Percentiles rank a stretch among this genome's conserved stretches.
These are phyloP conservation scores for Amanita muscaria DNA, from an alignment of 768 basidiomycete species.

Conservation along the genomic window DNA sequence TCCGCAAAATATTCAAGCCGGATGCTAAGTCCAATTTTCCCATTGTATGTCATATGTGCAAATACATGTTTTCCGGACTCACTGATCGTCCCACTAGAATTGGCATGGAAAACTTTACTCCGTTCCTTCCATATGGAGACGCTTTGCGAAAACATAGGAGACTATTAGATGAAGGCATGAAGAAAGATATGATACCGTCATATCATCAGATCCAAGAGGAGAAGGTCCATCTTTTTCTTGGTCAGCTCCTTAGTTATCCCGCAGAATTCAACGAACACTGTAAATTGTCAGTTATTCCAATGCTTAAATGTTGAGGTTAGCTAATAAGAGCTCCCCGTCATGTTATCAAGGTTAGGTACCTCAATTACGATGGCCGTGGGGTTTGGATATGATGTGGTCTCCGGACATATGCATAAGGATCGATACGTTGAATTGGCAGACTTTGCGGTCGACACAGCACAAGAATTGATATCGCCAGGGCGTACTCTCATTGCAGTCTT, in stretches of 20 bases:
- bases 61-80: no score
- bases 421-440: no score
- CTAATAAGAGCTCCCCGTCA: no score
- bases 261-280: neutral
- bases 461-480: neutral
- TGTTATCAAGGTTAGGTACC: neutral
- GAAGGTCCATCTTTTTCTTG: neutral
- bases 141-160: neutral
- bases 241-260: neutral
- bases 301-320: neutral
- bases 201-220: neutral
- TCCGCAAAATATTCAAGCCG: slow-evolving; percentile 16
- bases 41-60: slow-evolving; percentile 12
- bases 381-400: neutral
- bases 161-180: neutral
- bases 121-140: neutral
- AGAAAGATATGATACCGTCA: neutral
- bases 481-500: no score
- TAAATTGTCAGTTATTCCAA: neutral
- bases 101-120: neutral
- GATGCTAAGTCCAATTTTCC: slow-evolving; percentile 13
- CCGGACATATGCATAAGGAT: neutral
- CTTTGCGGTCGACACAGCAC: no score
- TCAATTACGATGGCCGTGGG: neutral
- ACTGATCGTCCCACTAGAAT: neutral